These are phyloP conservation scores for Chamaecyparis obtusa DNA, from an alignment of 75 land plant species.

Conservation along the genomic window DNA sequence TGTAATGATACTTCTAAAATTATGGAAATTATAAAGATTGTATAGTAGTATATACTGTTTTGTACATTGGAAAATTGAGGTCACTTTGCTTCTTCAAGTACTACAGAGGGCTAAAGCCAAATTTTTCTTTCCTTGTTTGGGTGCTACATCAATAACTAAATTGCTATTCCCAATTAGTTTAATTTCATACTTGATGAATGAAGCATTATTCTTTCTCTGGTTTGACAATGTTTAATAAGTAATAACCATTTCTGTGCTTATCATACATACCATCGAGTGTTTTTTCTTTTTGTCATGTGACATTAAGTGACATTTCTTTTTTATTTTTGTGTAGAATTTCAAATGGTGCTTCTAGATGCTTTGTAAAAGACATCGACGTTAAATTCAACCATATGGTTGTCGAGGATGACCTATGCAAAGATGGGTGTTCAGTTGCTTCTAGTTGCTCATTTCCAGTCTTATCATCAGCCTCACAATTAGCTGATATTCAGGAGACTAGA, in stretches of 20 bases:
- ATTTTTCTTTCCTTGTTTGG: neutral
- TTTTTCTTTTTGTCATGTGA: neutral
- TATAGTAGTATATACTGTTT: neutral
- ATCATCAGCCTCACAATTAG: conserved; percentile 23
- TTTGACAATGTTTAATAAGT: neutral
- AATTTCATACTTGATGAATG: neutral
- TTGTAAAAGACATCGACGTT: conserved; percentile 33
- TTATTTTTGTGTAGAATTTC: conserved; percentile 6
- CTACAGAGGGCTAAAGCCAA: neutral
- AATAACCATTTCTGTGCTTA: neutral
- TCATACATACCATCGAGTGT: neutral
- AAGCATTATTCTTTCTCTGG: neutral
- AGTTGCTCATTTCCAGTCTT: conserved; percentile 41
- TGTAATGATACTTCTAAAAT: neutral
- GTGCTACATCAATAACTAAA: neutral
- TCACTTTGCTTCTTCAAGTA: neutral
- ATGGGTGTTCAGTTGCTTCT: conserved; percentile 18
- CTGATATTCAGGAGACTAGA: conserved; percentile 30
- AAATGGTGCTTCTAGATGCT: conserved; percentile 27
- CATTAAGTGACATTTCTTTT: neutral
- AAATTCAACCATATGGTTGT: conserved; percentile 16
- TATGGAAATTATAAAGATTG: neutral
- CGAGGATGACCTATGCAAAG: conserved; percentile 30
- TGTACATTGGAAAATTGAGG: neutral
- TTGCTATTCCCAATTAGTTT: neutral